Evolutionary conservation across 352 stramenopile species (phyloP), one percentile per base, ranked within the genome.

Genomic region (Globisporangium cederbergense): DNA sequence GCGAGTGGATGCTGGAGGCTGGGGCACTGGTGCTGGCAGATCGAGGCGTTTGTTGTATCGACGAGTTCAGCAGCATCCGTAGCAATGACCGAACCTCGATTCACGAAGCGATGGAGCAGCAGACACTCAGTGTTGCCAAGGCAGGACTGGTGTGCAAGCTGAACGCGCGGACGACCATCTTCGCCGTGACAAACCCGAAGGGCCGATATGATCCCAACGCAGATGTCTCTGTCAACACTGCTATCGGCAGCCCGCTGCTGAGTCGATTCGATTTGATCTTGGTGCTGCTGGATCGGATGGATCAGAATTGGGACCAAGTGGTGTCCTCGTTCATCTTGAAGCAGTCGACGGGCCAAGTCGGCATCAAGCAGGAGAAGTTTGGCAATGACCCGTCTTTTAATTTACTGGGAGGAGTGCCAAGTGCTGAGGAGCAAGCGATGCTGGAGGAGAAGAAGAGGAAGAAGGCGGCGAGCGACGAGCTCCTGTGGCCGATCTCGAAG

Each of bases 51-150:
- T 99, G 96, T 70, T 99, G 93, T 70, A 99, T 99, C 72, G 96
- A 99, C 79, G 96, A 99, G 80, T 99, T 99, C 74, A 95, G 88
- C 58, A 97, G 92, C 57, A 99, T 99, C 64, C 88, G 83, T 47
- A 90, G 93, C 60, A 84, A 98, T 68, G 93, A 98, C 70, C 76
- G 95, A 32, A 94, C 90, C 11, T 96, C 91, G 1, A 98, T 98
- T 64, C 95, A 98, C 70, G 93, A 99, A 74, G 97, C 97, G 18
- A 99, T 99, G 97, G 97, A 99, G 77, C 97, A 99, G 72, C 97
- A 99, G 67, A 99, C 95, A 11, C 74, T 99, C 20, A 98, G 88
- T 34, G 95, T 99, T 1, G 97, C 96, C 11, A 99, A 99, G 74
- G 97, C 96, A 36, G 97, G 97, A 0, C 86, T 99, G n/a, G 93